phyloP scores from a whole-genome alignment of 345 rosid species.

The Eucalyptus erythrocorys region DNA sequence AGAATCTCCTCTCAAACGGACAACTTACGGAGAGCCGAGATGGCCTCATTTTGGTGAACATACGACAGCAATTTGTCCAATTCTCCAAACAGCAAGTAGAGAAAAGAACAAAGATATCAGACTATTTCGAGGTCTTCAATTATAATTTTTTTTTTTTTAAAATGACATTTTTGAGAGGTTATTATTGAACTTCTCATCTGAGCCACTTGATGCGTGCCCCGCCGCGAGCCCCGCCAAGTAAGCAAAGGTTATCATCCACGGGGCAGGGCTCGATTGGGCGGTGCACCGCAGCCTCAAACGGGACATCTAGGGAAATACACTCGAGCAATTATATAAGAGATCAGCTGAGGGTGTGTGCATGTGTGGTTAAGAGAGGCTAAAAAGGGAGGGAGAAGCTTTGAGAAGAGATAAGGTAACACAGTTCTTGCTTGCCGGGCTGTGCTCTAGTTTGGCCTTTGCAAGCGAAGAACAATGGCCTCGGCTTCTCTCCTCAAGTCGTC shows the following conservation, averaged over 20 bases:
- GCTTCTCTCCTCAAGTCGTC: slow-evolving; percentile 84
- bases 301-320: slow-evolving; percentile 33
- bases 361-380: slow-evolving; percentile 19
- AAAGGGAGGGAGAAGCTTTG: slow-evolving; percentile 7
- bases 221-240: slow-evolving; percentile 10
- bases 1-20: slow-evolving; percentile 1
- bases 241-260: slow-evolving; percentile 39
- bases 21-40: neutral
- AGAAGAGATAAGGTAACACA: slow-evolving; percentile 28
- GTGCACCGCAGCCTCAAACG: slow-evolving; percentile 59
- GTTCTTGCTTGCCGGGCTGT: neutral
- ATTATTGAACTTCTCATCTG: slow-evolving; percentile 18
- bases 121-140: neutral
- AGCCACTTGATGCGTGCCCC: slow-evolving; percentile 7
- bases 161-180: slow-evolving; percentile 8
- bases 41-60: neutral
- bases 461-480: slow-evolving; percentile 54
- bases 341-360: slow-evolving; percentile 1
- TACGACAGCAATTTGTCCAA: slow-evolving; percentile 12
- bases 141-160: neutral
- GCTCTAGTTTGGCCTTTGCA: neutral
- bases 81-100: neutral
- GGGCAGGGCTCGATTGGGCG: slow-evolving; percentile 32
- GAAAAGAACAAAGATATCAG: neutral
- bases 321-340: slow-evolving; percentile 25